Base-by-base conservation (phyloP, 805 yeast genomes). In the Geotrichum ghanense region DNA sequence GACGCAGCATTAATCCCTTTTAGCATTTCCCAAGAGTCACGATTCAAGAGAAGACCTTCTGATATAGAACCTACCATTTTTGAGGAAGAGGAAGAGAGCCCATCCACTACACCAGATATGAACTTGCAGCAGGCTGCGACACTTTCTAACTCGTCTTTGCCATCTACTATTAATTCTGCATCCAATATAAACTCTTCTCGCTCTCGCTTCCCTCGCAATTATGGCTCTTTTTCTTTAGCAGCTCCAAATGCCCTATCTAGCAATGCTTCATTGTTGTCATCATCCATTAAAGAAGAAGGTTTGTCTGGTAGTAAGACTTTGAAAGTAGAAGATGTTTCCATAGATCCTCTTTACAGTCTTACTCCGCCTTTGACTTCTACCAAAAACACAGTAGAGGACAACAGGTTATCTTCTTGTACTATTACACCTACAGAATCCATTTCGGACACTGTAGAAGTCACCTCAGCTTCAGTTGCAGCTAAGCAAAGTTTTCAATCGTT, bases 101-200 rank as follows among this genome's bases (percentile, higher is more conserved):
- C 12, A 31, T 16, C 12, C 5, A 19, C 12, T n/a, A 31, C 17
- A 6, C 16, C 37, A 19, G 37, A 24, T 12, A 12, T 16, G 16
- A 19, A 31, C 19, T 19, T n/a, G 37, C 37, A 31, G 37, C 37
- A 31, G 37, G 37, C 37, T 31, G 37, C 37, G 4, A n/a, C 37
- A n/a, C 37, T 31, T n/a, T n/a, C n/a, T n/a, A 31, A 12, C 14
- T 6, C 14, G 12, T 7, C 37, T n/a, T 12, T n/a, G 16, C 5
- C 37, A 31, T 31, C 17, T 24, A 24, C 27, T 12, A 24, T 7
- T 7, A n/a, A n/a, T n/a, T n/a, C n/a, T n/a, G n/a, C n/a, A n/a
- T n/a, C n/a, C n/a, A n/a, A n/a, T n/a, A n/a, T n/a, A n/a, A n/a
- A n/a, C n/a, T n/a, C n/a, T n/a, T n/a, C n/a, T n/a, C n/a, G n/a